Evolutionary conservation across 148 eudicot species (phyloP).

Genomic region (Camellia sinensis): DNA sequence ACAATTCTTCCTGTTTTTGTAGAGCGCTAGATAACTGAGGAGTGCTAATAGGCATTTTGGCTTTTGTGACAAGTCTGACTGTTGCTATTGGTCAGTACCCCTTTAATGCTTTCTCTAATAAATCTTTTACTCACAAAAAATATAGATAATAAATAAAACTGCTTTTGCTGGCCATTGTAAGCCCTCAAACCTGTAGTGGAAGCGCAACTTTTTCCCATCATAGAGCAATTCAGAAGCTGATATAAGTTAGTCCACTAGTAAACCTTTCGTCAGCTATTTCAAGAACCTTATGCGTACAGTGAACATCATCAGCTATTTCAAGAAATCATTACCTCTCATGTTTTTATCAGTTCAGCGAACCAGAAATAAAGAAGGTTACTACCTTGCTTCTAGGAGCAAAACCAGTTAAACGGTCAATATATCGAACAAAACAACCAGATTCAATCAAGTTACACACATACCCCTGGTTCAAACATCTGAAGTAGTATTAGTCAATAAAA

Average conservation of each 20-base stretch:
- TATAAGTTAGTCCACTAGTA: not conserved
- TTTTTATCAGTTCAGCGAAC: no score
- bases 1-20: not conserved
- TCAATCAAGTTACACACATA: conserved; percentile 86
- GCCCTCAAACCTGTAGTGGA: not conserved
- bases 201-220: not conserved
- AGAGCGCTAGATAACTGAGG: not conserved
- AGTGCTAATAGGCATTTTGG: not conserved
- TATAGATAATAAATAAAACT: no score
- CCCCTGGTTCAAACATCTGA: conserved; percentile 44
- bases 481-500: not conserved
- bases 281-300: no score
- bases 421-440: conserved; percentile 91
- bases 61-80: not conserved
- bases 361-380: no score
- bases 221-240: not conserved
- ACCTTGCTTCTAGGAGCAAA: conserved; percentile 85
- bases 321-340: no score
- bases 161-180: not conserved
- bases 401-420: conserved; percentile 86
- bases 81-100: not conserved
- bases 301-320: no score
- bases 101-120: not conserved
- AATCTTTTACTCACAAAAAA: not conserved
- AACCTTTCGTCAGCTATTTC: no score